Evolutionary conservation across 179 eudicot species (phyloP).

Genomic region (Beta macrorhiza): DNA sequence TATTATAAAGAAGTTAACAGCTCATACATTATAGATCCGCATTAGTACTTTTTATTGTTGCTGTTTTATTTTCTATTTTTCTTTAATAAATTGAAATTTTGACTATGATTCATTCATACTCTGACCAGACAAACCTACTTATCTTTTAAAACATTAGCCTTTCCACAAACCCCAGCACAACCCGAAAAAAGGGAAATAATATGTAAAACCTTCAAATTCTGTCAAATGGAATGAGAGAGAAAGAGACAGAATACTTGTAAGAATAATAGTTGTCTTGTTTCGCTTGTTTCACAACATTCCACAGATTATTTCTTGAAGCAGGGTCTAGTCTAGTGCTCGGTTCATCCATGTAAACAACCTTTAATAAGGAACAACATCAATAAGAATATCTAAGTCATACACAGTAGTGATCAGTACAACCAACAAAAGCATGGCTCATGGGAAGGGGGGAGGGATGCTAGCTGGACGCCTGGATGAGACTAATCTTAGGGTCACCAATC

Average conservation of each 20-base stretch:
- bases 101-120: no score
- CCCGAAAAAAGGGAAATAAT: no score
- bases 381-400: not conserved
- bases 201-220: not conserved
- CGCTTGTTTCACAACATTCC: constrained; percentile 89
- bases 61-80: no score
- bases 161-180: no score
- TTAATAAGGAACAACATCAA: constrained; percentile 13
- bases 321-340: constrained; percentile 98
- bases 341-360: constrained; percentile 99
- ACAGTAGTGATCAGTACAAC: no score
- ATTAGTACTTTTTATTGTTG: no score
- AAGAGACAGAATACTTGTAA: constrained; percentile 59
- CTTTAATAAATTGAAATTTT: no score
- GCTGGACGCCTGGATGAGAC: not conserved
- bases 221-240: not conserved
- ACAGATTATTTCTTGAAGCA: constrained; percentile 85
- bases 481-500: constrained; percentile 89
- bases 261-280: constrained; percentile 79
- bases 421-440: not conserved
- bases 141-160: no score
- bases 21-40: no score
- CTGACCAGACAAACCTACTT: no score
- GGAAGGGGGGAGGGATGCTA: not conserved
- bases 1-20: no score